Evolutionary conservation across 2,329 filamentous ascomycete species (phyloP), one percentile per base, ranked within the genome.

Genomic region (Pseudonectria foliicola): DNA sequence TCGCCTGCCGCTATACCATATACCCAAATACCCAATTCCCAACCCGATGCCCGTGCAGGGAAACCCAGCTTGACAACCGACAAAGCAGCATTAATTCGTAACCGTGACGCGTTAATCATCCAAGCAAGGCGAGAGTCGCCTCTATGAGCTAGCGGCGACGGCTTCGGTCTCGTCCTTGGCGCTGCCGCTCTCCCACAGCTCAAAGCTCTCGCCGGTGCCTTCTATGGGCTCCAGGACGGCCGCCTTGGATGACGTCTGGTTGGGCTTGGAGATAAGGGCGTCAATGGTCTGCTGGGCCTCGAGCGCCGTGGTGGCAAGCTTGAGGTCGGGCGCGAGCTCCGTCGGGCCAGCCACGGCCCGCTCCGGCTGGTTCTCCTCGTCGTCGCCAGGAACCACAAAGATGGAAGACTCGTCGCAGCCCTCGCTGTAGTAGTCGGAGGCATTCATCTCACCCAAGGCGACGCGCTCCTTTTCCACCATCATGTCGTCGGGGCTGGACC

Each of bases 171-270:
- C 79, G 31, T 77, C 80, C 44, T 76, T 74, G 16, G 72, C 70
- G 56, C 77, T 83, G 16, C 68, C 71, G 52, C 79, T 84, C 58
- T 85, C 81, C 80, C 80, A 85, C 12, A 85, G 67, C 48, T 82
- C 77, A 49, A 85, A 77, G 53, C 61, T 69, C 47, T 78, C 73
- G 27, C 70, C 74, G 0, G 73, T 71, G 30, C 72, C 76, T 34
- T 80, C 73, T 5, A 80, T 65, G 1, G 73, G 70, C 35, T 71
- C 57, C 11, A 80, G 57, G 3, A 73, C 50, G 2, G 69, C 64
- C 3, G 71, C 70, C 33, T 64, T 61, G 16, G 62, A 57, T 5
- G 63, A 59, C 1, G 57, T 51, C 23, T 61, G 56, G 13, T 60
- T 52, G 12, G 48, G 53, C 46, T 59, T 60, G 35, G 46, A 43